phyloP scores from a whole-genome alignment of 495 filamentous ascomycete genomes.

The Acidomyces sp. region DNA sequence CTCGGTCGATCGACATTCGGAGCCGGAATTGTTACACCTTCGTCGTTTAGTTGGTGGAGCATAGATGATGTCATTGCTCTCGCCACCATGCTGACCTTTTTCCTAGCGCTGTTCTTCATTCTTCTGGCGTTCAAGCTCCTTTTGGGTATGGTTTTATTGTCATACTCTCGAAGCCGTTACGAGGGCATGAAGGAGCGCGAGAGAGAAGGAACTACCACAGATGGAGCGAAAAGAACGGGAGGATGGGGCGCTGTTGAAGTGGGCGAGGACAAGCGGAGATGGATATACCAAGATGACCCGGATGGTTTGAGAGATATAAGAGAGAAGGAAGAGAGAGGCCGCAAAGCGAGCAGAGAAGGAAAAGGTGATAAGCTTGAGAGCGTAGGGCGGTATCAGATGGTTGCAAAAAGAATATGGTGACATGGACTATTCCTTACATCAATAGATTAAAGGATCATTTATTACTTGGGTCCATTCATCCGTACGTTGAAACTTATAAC shows the following conservation, averaged over 20 bases:
- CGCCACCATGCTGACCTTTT: slow-evolving; percentile 63
- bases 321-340: slow-evolving; percentile 56
- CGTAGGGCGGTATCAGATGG: slow-evolving; percentile 81
- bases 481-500: no score
- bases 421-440: no score
- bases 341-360: slow-evolving; percentile 38
- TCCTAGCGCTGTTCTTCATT: slow-evolving; percentile 62
- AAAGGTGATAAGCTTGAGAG: slow-evolving; percentile 41
- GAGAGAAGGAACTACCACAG: slow-evolving; percentile 43
- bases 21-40: slow-evolving; percentile 34
- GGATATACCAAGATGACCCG: slow-evolving; percentile 78
- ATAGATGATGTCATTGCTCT: slow-evolving; percentile 56
- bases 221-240: slow-evolving; percentile 59
- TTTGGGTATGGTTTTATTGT: slow-evolving; percentile 68
- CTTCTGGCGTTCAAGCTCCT: slow-evolving; percentile 69
- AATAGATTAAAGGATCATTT: no score
- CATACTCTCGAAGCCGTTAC: slow-evolving; percentile 63
- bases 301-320: slow-evolving; percentile 53
- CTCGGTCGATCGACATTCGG: slow-evolving; percentile 51
- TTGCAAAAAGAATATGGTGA: slow-evolving; percentile 85
- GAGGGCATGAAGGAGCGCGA: slow-evolving; percentile 65
- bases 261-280: slow-evolving; percentile 69
- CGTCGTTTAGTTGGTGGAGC: slow-evolving; percentile 26
- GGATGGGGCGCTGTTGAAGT: slow-evolving; percentile 78
- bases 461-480: no score